phyloP scores from a whole-genome alignment of 2,329 filamentous ascomycete species.

The Chaetomium sp. region DNA sequence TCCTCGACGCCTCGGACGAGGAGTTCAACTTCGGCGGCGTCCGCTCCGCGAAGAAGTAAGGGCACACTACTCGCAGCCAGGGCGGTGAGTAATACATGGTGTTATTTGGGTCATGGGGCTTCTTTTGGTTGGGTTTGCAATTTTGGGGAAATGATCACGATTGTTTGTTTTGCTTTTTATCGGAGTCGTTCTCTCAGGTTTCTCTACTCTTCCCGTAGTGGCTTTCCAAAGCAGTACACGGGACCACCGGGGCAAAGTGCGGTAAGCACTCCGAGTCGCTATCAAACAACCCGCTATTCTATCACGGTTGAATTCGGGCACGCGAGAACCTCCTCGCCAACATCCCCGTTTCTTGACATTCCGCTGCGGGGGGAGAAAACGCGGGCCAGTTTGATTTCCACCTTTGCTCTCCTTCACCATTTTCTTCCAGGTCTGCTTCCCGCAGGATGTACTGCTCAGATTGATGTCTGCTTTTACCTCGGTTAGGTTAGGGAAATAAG shows the following conservation, averaged over 20 bases:
- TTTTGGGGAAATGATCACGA: slow-evolving; percentile 13
- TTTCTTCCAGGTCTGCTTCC: slow-evolving; percentile 14
- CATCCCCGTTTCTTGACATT: not conserved
- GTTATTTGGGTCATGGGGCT: slow-evolving; percentile 6
- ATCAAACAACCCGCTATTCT: not conserved
- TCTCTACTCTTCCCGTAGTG: not conserved
- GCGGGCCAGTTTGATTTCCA: not conserved
- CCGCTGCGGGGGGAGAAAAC: not conserved
- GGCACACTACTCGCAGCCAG: not conserved
- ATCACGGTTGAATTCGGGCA: not conserved
- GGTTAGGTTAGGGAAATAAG: slow-evolving; percentile 20
- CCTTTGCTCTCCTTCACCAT: not conserved
- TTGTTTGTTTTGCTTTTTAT: not conserved
- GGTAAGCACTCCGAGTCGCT: not conserved
- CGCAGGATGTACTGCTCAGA: slow-evolving; percentile 28
- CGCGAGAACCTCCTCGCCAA: not conserved
- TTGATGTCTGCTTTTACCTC: slow-evolving; percentile 25
- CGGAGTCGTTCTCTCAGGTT: not conserved
- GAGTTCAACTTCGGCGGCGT: slow-evolving; percentile 63
- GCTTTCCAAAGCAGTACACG: slow-evolving; percentile 17
- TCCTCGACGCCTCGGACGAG: slow-evolving; percentile 91
- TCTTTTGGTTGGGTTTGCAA: slow-evolving; percentile 14
- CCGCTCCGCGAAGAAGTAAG: slow-evolving; percentile 49
- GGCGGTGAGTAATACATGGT: not conserved
- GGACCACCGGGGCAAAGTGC: not conserved